Percentiles rank a stretch among this genome's conserved stretches.
Evolutionary conservation across 768 basidiomycete species (phyloP).

Genomic region (Sarcodon sp.): DNA sequence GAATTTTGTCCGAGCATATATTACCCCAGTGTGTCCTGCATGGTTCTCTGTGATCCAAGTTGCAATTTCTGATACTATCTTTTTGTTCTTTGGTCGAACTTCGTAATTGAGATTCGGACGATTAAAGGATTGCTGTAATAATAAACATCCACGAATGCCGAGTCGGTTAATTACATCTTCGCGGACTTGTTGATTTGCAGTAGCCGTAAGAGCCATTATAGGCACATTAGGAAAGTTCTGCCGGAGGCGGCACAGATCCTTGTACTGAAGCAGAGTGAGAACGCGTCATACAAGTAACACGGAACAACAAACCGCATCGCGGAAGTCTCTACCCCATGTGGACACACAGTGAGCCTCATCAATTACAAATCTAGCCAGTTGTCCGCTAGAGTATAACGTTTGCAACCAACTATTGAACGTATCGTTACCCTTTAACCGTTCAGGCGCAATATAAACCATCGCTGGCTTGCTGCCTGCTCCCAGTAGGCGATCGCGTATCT

Average conservation of each 20-base stretch:
- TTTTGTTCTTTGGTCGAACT: slow-evolving; percentile 35
- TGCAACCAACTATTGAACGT: slow-evolving; percentile 41
- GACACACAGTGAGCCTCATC: slow-evolving; percentile 96
- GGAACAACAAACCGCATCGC: slow-evolving; percentile 51
- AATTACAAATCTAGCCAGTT: slow-evolving; percentile 81
- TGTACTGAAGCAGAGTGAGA: slow-evolving; percentile 36
- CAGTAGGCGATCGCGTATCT: slow-evolving; percentile 33
- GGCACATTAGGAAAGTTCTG: slow-evolving; percentile 68
- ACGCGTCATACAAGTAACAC: neutral
- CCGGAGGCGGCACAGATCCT: slow-evolving; percentile 53
- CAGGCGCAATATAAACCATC: slow-evolving; percentile 85
- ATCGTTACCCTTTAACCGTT: slow-evolving; percentile 61
- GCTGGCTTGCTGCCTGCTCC: slow-evolving; percentile 34
- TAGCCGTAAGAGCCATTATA: slow-evolving; percentile 95
- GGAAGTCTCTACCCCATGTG: slow-evolving; percentile 90
- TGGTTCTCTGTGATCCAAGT: slow-evolving; percentile 53
- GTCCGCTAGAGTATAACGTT: slow-evolving; percentile 38
- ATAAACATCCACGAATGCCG: slow-evolving; percentile 39
- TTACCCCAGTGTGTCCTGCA: slow-evolving; percentile 56
- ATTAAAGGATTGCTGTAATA: slow-evolving; percentile 81
- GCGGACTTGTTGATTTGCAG: slow-evolving; percentile 69
- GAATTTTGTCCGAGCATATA: slow-evolving; percentile 65
- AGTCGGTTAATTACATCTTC: slow-evolving; percentile 71
- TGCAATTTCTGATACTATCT: slow-evolving; percentile 45
- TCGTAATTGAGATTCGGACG: slow-evolving; percentile 82